Evolutionary conservation across 108 stramenopile species (phyloP), one percentile per base, ranked within the genome.

Genomic region (Chaetoceros tenuissimus): DNA sequence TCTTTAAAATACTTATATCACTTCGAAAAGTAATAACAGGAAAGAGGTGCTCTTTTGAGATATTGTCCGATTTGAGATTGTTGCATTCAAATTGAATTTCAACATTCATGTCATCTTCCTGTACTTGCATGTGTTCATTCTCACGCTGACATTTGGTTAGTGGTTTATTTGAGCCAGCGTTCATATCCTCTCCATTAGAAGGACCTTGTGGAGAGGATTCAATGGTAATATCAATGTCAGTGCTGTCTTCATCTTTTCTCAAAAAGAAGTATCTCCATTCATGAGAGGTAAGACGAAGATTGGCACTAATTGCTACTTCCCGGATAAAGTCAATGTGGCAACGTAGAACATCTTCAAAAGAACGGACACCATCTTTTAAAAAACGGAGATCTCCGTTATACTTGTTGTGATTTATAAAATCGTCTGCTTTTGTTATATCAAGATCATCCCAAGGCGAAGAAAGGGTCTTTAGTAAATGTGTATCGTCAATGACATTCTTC

Each of bases 261-360:
- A 80, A 73, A 56, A 88, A 92, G 63, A 92, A 92, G 34, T 60
- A 47, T 26, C 68, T 70, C 91, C 91, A 92, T 44, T 88, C 91
- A 43, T 84, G 74, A 22, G 77, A 72, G 16, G 91, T 69, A 44
- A 92, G 59, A 51, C 66, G 81, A 54, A 92, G 54, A 46, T 82
- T 69, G 2, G 83, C 75, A 29, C 82, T 69, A 65, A 88, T 78
- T 13, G 87, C 87, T 23, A 81, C 84, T 50, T 92, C 91, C 24
- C 87, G 75, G 34, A 92, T 88, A 72, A 92, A 92, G 51, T 92
- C 91, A 49, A 88, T 82, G 62, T 92, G 91, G 53, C 91, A 88
- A 40, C 83, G 84, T 51, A 92, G 88, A 7, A 88, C 87, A 60
- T 92, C 91, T 55, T 78, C 75, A 17, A 85, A 80, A 17, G 79